phyloP scores from a whole-genome alignment of 2,329 filamentous ascomycete species.

The Dactylonectria macrodidyma region DNA sequence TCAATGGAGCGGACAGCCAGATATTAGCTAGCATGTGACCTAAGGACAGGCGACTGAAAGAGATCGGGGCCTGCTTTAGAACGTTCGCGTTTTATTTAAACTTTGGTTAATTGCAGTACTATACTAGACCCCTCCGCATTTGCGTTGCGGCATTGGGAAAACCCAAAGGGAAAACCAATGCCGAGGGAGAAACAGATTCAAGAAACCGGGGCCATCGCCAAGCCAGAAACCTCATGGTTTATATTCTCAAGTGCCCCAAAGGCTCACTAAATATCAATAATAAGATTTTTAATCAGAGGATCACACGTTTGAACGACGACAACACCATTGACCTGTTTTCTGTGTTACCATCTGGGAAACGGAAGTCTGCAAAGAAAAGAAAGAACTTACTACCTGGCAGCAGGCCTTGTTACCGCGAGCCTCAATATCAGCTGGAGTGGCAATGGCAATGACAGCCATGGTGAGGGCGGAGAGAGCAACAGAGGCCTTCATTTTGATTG shows the following conservation, averaged over 20 bases:
- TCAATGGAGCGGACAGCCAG: too few species aligned
- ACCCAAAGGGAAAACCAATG: neutral
- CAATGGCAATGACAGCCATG: neutral
- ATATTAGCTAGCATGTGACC: neutral
- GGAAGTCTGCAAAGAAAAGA: neutral
- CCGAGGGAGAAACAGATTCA: constrained; percentile 1
- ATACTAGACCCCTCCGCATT: constrained; percentile 4
- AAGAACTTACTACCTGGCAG: too few species aligned
- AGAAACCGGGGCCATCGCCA: neutral
- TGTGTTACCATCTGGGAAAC: neutral
- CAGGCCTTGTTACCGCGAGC: neutral
- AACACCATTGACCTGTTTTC: too few species aligned
- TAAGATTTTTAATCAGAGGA: too few species aligned
- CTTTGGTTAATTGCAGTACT: neutral
- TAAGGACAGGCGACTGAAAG: neutral
- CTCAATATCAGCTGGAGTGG: neutral
- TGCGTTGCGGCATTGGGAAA: constrained; percentile 1
- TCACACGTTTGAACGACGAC: too few species aligned
- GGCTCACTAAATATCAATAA: too few species aligned
- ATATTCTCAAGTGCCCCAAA: too few species aligned
- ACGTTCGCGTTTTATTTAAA: neutral
- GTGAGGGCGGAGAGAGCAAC: neutral
- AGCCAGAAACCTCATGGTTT: too few species aligned
- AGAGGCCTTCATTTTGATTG: neutral
- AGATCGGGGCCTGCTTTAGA: neutral